Evolutionary conservation across 2,329 filamentous ascomycete species (phyloP).

Genomic region (Calonectria pseudoturangicola): DNA sequence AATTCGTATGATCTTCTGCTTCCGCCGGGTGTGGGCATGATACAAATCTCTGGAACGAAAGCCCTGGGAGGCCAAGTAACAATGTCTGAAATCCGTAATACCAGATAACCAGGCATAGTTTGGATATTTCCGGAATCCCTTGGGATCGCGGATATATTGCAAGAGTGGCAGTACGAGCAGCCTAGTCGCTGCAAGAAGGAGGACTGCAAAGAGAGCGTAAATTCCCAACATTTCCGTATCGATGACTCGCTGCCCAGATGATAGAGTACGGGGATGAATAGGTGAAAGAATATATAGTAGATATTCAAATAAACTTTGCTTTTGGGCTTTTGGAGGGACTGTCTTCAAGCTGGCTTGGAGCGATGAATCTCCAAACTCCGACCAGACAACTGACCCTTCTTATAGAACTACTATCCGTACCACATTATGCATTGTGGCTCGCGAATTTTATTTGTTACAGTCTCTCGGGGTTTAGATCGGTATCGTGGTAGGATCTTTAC

Average conservation of each 20-base stretch:
- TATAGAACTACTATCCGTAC: too few species aligned
- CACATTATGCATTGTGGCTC: too few species aligned
- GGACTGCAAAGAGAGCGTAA: neutral
- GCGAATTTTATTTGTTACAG: neutral
- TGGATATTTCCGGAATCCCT: conserved; percentile 49
- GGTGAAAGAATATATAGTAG: too few species aligned
- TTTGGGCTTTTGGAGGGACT: too few species aligned
- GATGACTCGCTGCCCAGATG: too few species aligned
- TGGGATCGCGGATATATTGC: conserved; percentile 58
- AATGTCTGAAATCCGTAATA: conserved; percentile 39
- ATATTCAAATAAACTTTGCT: too few species aligned
- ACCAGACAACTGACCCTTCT: too few species aligned
- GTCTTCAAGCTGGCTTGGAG: too few species aligned
- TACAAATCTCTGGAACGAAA: conserved; percentile 68
- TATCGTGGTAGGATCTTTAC: neutral
- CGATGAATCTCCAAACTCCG: too few species aligned
- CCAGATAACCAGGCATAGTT: conserved; percentile 39
- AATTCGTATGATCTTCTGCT: conserved; percentile 52
- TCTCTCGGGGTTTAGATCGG: neutral
- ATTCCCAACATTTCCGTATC: neutral
- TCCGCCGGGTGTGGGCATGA: conserved; percentile 64
- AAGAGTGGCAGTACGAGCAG: conserved; percentile 19
- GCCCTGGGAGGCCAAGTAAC: conserved; percentile 49
- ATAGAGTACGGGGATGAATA: too few species aligned
- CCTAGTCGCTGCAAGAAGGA: neutral